Evolutionary conservation across 148 eudicot genomes (phyloP), one percentile per base, ranked within the genome.

Genomic region (Bassia scoparia): DNA sequence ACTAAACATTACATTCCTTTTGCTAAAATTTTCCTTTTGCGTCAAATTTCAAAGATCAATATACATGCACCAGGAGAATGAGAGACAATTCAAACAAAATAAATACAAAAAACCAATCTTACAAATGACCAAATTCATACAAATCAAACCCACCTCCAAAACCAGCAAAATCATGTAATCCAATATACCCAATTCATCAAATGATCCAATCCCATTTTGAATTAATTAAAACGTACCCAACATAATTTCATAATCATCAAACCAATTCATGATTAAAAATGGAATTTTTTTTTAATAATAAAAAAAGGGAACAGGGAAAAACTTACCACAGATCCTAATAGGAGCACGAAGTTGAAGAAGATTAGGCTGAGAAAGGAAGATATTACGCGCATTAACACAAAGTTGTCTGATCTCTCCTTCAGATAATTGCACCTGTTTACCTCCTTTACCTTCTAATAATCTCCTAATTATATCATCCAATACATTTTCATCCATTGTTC

Each of bases 321-420:
- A 84, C 86, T 67, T 85, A 93, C 97, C 97, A 69, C 97, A 89
- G 77, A 89, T 89, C 82, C 88, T 91, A 75, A 94, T 84, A 64
- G 98, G 97, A 29, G 93, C 97, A 79, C 85, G 86, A 59, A 94
- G 89, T 34, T 88, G 89, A 31, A 94, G 97, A 48, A 91, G 93
- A 85, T 91, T 94, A 69, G 98, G 97, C 78, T 91, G 97, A 53
- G 72, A 81, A 7, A 82, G 80, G 77, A 94, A 94, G 80, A 94
- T 94, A 49, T 91, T 87, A 54, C 93, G 89, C 58, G 98, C 88
- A 10, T 89, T 87, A 24, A 86, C 76, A 79, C 98, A 91, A 44
- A 94, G 95, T 76, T 89, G 96, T 33, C 94, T 81, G 82, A 94
- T 91, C 82, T 91, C 98, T 18, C 94, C 84, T 67, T 94, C 98